Conservation (phyloP, 1,139 yeast species). For the Blastobotrys malaysiensis region DNA sequence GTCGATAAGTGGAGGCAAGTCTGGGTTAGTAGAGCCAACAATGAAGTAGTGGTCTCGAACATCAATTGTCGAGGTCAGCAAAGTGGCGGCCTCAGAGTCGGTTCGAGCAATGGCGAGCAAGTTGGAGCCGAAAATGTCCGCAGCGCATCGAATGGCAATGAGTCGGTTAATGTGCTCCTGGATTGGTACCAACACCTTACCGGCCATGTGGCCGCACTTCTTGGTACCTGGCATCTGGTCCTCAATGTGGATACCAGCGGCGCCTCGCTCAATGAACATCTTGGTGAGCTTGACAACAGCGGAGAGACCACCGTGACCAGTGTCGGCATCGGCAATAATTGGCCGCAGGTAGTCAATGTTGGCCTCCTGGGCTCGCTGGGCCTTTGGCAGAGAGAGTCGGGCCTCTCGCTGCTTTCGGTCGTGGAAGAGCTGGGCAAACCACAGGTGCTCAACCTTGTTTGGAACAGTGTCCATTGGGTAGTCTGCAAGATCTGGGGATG, state of each 20-base stretch:
- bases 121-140: slow-evolving; percentile 87
- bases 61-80: slow-evolving; percentile 89
- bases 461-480: slow-evolving; percentile 99
- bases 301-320: slow-evolving; percentile 98
- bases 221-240: slow-evolving; percentile 99
- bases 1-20: slow-evolving; percentile 65
- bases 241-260: slow-evolving; percentile 97
- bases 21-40: slow-evolving; percentile 86
- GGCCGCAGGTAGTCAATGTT: slow-evolving; percentile 84
- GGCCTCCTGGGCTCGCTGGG: slow-evolving; percentile 55
- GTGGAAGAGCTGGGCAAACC: slow-evolving; percentile 95
- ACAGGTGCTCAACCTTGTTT: slow-evolving; percentile 93
- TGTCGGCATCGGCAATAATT: slow-evolving; percentile 94
- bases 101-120: slow-evolving; percentile 90
- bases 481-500: slow-evolving; percentile 97
- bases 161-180: slow-evolving; percentile 95
- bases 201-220: slow-evolving; percentile 98
- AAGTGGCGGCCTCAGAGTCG: slow-evolving; percentile 94
- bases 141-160: slow-evolving; percentile 91
- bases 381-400: slow-evolving; percentile 55
- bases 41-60: slow-evolving; percentile 91
- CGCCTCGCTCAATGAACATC: slow-evolving; percentile 96
- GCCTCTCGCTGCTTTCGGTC: slow-evolving; percentile 95
- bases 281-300: slow-evolving; percentile 94
- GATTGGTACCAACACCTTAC: slow-evolving; percentile 94